A percentile compares a stretch with the other conserved stretches of the same genome.
Evolutionary conservation across 2,329 filamentous ascomycete species (phyloP).

Genomic region (Nemania abortiva): DNA sequence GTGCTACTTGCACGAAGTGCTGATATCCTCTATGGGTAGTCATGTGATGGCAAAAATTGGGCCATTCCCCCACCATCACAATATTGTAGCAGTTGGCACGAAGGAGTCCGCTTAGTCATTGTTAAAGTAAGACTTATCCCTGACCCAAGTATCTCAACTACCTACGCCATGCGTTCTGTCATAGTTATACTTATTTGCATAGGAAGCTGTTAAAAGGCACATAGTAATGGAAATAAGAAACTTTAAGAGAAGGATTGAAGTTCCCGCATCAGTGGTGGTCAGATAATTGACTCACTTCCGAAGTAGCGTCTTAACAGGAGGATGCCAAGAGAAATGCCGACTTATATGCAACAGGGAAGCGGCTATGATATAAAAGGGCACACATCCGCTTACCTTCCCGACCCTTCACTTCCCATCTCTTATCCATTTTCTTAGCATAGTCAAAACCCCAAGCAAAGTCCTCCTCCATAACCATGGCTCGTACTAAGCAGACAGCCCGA

Average conservation of each 20-base stretch:
- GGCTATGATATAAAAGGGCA: conserved; percentile 13
- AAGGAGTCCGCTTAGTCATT: neutral
- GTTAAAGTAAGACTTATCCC: neutral
- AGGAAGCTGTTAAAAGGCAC: too few species aligned
- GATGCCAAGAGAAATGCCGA: neutral
- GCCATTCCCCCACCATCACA: neutral
- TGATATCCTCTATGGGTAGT: neutral
- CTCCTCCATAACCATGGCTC: conserved; percentile 3
- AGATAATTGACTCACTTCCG: neutral
- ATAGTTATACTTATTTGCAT: too few species aligned
- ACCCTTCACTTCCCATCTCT: neutral
- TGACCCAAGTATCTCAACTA: neutral
- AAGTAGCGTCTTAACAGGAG: neutral
- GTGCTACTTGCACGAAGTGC: neutral
- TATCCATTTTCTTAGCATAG: neutral
- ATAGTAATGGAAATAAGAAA: too few species aligned
- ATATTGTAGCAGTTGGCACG: neutral
- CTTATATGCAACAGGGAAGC: neutral
- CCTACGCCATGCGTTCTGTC: neutral
- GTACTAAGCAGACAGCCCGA: conserved; percentile 14
- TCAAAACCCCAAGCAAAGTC: neutral
- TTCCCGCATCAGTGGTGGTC: neutral
- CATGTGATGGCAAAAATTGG: neutral
- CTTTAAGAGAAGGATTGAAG: too few species aligned
- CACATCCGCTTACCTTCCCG: neutral